Base-by-base conservation (phyloP, 2,329 filamentous ascomycete species). In the Davidsoniella australis region DNA sequence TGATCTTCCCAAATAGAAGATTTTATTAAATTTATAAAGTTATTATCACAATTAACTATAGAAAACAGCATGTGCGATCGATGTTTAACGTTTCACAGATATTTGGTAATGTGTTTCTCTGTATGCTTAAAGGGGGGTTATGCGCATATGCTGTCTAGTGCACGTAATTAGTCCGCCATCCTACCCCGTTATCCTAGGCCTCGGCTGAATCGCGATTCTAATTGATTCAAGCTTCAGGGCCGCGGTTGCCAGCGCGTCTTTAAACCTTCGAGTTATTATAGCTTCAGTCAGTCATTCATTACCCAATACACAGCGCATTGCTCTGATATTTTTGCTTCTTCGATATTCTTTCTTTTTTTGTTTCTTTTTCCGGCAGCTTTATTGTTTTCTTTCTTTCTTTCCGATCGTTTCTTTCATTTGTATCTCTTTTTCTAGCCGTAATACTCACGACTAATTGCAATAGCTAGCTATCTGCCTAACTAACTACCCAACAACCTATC, bases 111-210 rank as follows among this genome's bases (percentile, higher is more conserved):
- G 5, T 39, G 10, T 14, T 17, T 17, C 18, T 7, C 2, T 2
- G 8, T 9, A 16, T 20, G 12, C 8, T 5, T 46, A 26, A 14
- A 18, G 17, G 33, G 39, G 44, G 44, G 8, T 39, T 20, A 17
- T 37, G n/a, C 44, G 5, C 12, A n/a, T 26, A 18, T 17, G n/a
- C 8, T 9, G 29, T 10, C 3, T 33, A 33, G 29, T 33, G 29
- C 29, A 33, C 29, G 29, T 33, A 33, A 33, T 33, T 33, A 33
- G 29, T 33, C 29, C 18, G 20, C 16, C 16, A 33, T 47, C 45
- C 44, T 48, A 40, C 49, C 49, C 49, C 49, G 39, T 20, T 51
- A 41, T 24, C 20, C 18, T 33, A 18, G 47, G 49, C 49, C 49
- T 51, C 45, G 49, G 49, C 45, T 50, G 23, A 20, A 46, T 51